Conservation (phyloP, 352 stramenopile species). For the Phytophthora megakarya region DNA sequence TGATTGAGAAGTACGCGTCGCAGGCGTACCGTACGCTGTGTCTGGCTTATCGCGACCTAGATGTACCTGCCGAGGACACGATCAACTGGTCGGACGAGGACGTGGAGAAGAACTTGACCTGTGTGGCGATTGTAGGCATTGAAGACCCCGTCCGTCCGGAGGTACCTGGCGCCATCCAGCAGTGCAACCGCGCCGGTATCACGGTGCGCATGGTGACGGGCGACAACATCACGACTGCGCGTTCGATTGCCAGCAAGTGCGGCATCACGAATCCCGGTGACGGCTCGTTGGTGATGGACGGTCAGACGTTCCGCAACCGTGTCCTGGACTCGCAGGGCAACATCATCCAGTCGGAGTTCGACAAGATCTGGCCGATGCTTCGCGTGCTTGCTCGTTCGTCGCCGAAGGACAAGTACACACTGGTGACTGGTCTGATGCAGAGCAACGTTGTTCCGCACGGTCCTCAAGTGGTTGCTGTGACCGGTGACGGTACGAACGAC, state of each 20-base stretch:
- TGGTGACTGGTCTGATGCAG: slow-evolving; percentile 68
- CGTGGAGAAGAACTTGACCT: slow-evolving; percentile 62
- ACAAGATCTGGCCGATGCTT: slow-evolving; percentile 74
- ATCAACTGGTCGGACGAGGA: slow-evolving; percentile 57
- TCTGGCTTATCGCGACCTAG: slow-evolving; percentile 78
- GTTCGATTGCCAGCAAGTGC: slow-evolving; percentile 60
- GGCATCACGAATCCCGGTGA: slow-evolving; percentile 53
- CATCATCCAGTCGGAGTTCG: slow-evolving; percentile 67
- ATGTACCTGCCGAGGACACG: slow-evolving; percentile 39
- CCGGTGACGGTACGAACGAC: slow-evolving; percentile 96
- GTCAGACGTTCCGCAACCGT: slow-evolving; percentile 50
- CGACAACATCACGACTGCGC: slow-evolving; percentile 59
- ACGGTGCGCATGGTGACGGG: slow-evolving; percentile 65
- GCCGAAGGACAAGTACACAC: slow-evolving; percentile 71
- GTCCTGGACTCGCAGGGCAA: slow-evolving; percentile 59
- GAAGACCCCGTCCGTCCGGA: slow-evolving; percentile 56
- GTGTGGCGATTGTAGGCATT: slow-evolving; percentile 55
- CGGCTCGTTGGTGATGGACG: slow-evolving; percentile 64
- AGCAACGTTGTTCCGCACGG: slow-evolving; percentile 57
- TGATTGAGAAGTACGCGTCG: slow-evolving; percentile 82
- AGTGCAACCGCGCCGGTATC: slow-evolving; percentile 53
- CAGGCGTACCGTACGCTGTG: slow-evolving; percentile 82
- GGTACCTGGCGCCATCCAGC: slow-evolving; percentile 48
- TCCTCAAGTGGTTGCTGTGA: slow-evolving; percentile 94
- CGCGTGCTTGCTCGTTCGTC: slow-evolving; percentile 67